phyloP scores from a whole-genome alignment of 148 eudicot species.

The Fallopia convolvulus region DNA sequence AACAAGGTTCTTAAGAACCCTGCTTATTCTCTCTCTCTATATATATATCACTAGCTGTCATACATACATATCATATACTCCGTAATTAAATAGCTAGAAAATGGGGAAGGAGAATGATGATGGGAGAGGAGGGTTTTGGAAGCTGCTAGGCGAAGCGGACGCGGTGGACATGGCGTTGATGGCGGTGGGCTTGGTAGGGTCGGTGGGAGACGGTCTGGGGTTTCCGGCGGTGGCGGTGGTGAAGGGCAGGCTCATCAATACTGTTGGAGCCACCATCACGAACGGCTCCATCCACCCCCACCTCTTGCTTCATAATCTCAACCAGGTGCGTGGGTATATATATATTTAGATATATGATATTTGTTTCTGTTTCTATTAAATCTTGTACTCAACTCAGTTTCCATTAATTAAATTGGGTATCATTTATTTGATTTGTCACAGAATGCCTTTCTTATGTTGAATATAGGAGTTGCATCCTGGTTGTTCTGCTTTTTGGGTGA shows the following conservation, averaged over 20 bases:
- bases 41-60: no score
- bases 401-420: no score
- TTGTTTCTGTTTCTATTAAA: not conserved
- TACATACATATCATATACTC: no score
- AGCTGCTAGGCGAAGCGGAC: slow-evolving; percentile 72
- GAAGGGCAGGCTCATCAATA: slow-evolving; percentile 54
- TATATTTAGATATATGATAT: no score
- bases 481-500: slow-evolving; percentile 68
- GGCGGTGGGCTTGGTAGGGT: slow-evolving; percentile 50
- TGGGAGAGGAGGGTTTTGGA: slow-evolving; percentile 29
- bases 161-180: slow-evolving; percentile 44
- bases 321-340: slow-evolving; percentile 23
- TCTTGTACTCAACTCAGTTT: not conserved
- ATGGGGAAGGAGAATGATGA: not conserved
- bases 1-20: no score
- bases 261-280: slow-evolving; percentile 34
- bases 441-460: slow-evolving; percentile 51
- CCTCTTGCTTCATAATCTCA: slow-evolving; percentile 32
- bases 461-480: slow-evolving; percentile 59
- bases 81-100: no score
- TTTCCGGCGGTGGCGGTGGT: slow-evolving; percentile 39
- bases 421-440: slow-evolving; percentile 19
- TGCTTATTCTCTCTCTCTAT: no score
- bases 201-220: slow-evolving; percentile 59
- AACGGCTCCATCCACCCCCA: slow-evolving; percentile 11